Percentiles rank a stretch among this genome's conserved stretches.
These are phyloP conservation scores for Pseudogymnoascus sp. DNA, from an alignment of 2,329 filamentous ascomycete species.

Conservation along the genomic window DNA sequence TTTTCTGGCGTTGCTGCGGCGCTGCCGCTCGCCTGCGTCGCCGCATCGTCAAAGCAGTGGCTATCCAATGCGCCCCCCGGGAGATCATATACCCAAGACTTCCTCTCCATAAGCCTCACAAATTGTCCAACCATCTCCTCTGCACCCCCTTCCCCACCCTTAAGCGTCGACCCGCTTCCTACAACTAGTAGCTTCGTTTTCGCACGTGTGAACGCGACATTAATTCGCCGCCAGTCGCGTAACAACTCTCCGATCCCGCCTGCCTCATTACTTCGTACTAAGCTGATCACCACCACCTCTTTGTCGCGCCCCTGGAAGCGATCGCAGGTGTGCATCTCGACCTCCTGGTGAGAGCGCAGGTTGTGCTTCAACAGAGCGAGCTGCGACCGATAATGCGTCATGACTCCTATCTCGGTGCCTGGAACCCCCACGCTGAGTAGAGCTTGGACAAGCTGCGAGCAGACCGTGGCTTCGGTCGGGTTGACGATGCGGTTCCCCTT, in stretches of 20 bases:
- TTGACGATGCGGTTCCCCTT: slow-evolving; percentile 86
- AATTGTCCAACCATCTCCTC: slow-evolving; percentile 74
- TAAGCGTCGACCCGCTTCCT: slow-evolving; percentile 73
- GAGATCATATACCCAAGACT: slow-evolving; percentile 74
- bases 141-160: slow-evolving; percentile 46
- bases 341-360: slow-evolving; percentile 52
- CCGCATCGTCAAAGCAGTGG: slow-evolving; percentile 55
- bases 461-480: slow-evolving; percentile 68
- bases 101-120: slow-evolving; percentile 66
- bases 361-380: slow-evolving; percentile 72
- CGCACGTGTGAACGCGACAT: slow-evolving; percentile 89
- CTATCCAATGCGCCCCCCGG: slow-evolving; percentile 54
- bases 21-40: slow-evolving; percentile 39
- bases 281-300: slow-evolving; percentile 77
- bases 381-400: slow-evolving; percentile 94
- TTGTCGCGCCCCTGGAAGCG: slow-evolving; percentile 96
- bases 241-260: slow-evolving; percentile 83
- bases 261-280: slow-evolving; percentile 79
- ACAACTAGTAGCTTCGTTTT: slow-evolving; percentile 86
- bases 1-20: slow-evolving; percentile 10
- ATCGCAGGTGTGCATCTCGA: slow-evolving; percentile 96
- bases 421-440: slow-evolving; percentile 71
- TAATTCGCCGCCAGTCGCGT: slow-evolving; percentile 86
- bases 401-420: slow-evolving; percentile 75
- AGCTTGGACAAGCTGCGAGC: slow-evolving; percentile 71